Base-by-base conservation (phyloP, 2,329 filamentous ascomycete genomes). In the Pseudogymnoascus sp. region DNA sequence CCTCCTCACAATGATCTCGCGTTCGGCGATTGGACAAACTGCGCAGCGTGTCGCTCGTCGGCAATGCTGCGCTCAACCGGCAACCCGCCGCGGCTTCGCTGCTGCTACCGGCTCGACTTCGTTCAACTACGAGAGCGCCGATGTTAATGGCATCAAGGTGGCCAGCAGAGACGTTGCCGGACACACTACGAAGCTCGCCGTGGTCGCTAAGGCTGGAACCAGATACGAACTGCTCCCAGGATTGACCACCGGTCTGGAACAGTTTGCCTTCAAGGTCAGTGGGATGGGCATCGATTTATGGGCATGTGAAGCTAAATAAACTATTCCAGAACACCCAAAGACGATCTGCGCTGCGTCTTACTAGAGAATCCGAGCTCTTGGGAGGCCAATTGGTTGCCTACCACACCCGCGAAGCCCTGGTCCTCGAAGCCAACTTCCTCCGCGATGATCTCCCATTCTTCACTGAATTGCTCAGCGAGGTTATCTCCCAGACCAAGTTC, bases 401-500 rank as follows among this genome's bases (percentile, higher is more conserved):
- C 79, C 92, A 97, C 81, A 93, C 92, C 72, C 90, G 93, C 75
- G 95, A 99, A 83, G 92, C 92, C 75, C 81, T 99, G 68, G 87
- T 99, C 66, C 81, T 99, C 74, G 88, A 93, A 79, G 91, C 95
- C 76, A 96, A 90, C 81, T 99, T 99, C 84, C 86, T 99, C 70
- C 88, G 92, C 76, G 88, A 95, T 76, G 93, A 99, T 77, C 87
- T 99, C 70, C 95, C 95, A 71, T 99, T 98, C 85, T 99, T 96
- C 78, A 86, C 92, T 74, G 95, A 99, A 83, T 84, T 99, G 69
- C 85, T 99, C 71, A 92, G 89, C 74, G 96, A 99, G 83, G 90
- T 97, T 73, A 83, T 95, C 73, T 87, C 89, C 67, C 82, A 90
- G 79, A 96, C 93, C 71, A 95, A 92, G 80, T 99, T 91, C 78